phyloP scores from a whole-genome alignment of 2,329 filamentous ascomycete species.

The Neofusicoccum sp. region DNA sequence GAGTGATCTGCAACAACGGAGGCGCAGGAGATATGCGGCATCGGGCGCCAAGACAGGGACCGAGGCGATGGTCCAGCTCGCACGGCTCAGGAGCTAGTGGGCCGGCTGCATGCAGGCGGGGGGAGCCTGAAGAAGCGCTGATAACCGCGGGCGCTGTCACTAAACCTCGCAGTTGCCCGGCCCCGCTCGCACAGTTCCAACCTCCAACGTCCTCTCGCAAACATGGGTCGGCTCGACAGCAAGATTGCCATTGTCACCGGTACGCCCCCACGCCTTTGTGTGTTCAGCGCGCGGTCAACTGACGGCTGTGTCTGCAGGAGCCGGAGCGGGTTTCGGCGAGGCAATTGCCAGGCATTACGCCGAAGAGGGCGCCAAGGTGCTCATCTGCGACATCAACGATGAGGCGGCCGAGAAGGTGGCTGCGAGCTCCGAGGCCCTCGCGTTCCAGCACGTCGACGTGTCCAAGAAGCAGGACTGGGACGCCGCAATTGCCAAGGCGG shows the following conservation, averaged over 20 bases:
- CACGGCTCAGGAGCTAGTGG: slow-evolving; percentile 9
- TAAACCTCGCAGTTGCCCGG: background rate
- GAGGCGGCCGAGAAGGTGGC: slow-evolving; percentile 52
- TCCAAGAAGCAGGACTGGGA: slow-evolving; percentile 55
- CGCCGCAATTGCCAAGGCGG: slow-evolving; percentile 52
- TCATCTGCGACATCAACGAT: slow-evolving; percentile 62
- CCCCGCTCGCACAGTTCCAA: background rate
- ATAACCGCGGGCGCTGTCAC: background rate
- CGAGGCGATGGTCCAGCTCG: background rate
- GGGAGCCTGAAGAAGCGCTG: background rate
- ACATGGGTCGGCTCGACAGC: slow-evolving; percentile 43
- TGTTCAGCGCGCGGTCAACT: slow-evolving; percentile 20
- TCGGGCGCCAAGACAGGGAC: slow-evolving; percentile 7
- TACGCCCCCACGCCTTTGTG: slow-evolving; percentile 24
- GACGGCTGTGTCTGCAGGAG: slow-evolving; percentile 43
- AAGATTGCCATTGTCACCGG: slow-evolving; percentile 60
- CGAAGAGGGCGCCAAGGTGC: slow-evolving; percentile 58
- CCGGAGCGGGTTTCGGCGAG: slow-evolving; percentile 62
- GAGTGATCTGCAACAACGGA: background rate
- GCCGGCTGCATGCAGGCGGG: background rate
- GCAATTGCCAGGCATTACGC: slow-evolving; percentile 60
- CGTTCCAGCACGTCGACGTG: slow-evolving; percentile 50
- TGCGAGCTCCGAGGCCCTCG: slow-evolving; percentile 39
- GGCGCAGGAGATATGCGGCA: background rate
- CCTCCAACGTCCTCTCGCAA: slow-evolving; percentile 24